Evolutionary conservation across 1,284 basidiomycete species (phyloP).

Genomic region (Naganishia cerealis): DNA sequence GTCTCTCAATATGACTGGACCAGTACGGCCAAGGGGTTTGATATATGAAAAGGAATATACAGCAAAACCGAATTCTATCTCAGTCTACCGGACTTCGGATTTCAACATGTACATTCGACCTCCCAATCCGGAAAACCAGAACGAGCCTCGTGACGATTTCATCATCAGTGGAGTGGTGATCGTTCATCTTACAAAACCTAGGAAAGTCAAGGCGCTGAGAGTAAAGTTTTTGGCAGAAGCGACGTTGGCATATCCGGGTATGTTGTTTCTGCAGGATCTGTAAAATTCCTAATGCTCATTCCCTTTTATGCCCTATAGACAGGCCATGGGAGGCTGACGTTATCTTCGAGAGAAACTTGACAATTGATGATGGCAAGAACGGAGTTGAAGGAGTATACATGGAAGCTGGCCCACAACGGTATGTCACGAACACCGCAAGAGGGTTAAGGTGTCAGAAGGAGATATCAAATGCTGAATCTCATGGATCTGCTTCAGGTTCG

Average conservation of each 20-base stretch:
- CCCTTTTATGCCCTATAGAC: background rate
- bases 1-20: constrained; percentile 16
- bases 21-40: constrained; percentile 19
- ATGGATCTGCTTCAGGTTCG: constrained; percentile 24
- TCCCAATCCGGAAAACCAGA: constrained; percentile 13
- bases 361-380: constrained; percentile 26
- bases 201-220: constrained; percentile 22
- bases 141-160: constrained; percentile 30
- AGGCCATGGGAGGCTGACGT: constrained; percentile 34
- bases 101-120: constrained; percentile 34
- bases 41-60: constrained; percentile 29
- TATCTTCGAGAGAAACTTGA: constrained; percentile 31
- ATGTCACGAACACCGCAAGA: background rate
- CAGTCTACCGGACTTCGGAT: constrained; percentile 33
- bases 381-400: constrained; percentile 22
- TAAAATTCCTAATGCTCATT: background rate
- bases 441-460: background rate
- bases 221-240: constrained; percentile 31
- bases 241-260: constrained; percentile 32
- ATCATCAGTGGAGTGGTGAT: constrained; percentile 33
- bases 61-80: constrained; percentile 33
- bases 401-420: constrained; percentile 34
- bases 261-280: background rate
- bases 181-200: constrained; percentile 33
- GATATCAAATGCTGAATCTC: background rate